Percentiles rank a stretch among this genome's conserved stretches.
Conservation (phyloP, 768 basidiomycete genomes). For the Psilocybe azurescens region DNA sequence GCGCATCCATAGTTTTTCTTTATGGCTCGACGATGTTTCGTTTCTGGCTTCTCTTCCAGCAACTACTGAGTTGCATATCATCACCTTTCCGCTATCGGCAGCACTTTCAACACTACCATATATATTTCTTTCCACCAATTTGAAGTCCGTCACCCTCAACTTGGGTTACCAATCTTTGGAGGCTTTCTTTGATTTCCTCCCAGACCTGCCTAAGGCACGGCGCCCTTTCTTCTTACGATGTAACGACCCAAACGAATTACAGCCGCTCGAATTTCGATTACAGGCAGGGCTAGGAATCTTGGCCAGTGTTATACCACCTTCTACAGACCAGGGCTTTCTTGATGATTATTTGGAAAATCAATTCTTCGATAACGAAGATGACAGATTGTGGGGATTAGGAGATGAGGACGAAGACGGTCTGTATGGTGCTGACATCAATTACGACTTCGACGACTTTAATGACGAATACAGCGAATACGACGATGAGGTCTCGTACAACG, state of each 20-base stretch:
- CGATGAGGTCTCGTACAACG: constrained; percentile 14
- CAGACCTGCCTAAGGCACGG: background rate
- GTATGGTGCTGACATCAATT: background rate
- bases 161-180: background rate
- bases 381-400: too few species aligned
- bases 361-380: background rate
- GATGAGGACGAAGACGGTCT: constrained; percentile 4
- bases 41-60: constrained; percentile 21
- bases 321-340: constrained; percentile 6
- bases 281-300: constrained; percentile 2
- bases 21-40: constrained; percentile 9
- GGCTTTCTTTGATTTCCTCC: background rate
- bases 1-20: constrained; percentile 12
- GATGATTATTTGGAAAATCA: constrained; percentile 1
- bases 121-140: constrained; percentile 14
- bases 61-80: constrained; percentile 13
- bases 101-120: constrained; percentile 2
- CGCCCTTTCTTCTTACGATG: constrained; percentile 9
- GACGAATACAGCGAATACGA: background rate
- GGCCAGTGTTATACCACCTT: constrained; percentile 2
- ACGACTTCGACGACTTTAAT: background rate
- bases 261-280: background rate
- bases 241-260: background rate
- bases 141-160: constrained; percentile 19
- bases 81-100: constrained; percentile 10